phyloP scores from a whole-genome alignment of 306 rosid genomes.

The Fragaria ananassa region DNA sequence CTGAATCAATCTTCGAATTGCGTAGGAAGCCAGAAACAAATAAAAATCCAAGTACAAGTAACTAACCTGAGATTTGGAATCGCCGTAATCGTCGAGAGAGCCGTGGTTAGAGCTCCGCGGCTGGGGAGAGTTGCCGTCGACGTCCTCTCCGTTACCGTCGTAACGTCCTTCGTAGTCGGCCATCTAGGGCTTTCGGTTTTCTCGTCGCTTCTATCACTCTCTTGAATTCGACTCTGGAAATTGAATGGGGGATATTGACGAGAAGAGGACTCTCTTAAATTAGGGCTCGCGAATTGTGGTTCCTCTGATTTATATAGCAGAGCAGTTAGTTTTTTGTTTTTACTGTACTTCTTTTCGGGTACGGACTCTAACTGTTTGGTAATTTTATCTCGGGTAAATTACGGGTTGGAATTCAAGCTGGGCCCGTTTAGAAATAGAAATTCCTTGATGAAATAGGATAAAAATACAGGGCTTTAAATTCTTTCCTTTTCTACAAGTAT shows the following conservation, averaged over 20 bases:
- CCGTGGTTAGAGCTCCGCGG: constrained; percentile 43
- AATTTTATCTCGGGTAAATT: too few relatives aligned
- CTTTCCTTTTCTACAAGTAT: too few relatives aligned
- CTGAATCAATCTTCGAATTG: not conserved
- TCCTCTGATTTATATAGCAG: constrained; percentile 8
- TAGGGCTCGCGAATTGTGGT: constrained; percentile 30
- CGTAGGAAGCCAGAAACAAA: not conserved
- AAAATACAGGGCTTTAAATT: too few relatives aligned
- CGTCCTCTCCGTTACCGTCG: constrained; percentile 65
- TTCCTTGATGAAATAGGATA: too few relatives aligned
- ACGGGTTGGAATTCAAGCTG: not conserved
- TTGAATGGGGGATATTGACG: not conserved
- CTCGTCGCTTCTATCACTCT: not conserved
- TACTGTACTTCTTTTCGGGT: too few relatives aligned
- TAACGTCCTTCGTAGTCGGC: constrained; percentile 74
- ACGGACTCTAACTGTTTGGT: too few relatives aligned
- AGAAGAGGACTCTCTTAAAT: not conserved
- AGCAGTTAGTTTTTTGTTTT: too few relatives aligned
- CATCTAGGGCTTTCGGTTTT: constrained; percentile 34
- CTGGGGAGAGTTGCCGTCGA: constrained; percentile 60
- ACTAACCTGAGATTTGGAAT: constrained; percentile 67
- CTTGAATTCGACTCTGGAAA: not conserved
- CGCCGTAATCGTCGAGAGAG: constrained; percentile 47
- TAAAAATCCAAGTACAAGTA: not conserved
- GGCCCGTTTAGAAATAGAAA: not conserved